These are phyloP conservation scores for Metarhizium guizhouense DNA, from an alignment of 2,329 filamentous ascomycete genomes.

Conservation along the genomic window DNA sequence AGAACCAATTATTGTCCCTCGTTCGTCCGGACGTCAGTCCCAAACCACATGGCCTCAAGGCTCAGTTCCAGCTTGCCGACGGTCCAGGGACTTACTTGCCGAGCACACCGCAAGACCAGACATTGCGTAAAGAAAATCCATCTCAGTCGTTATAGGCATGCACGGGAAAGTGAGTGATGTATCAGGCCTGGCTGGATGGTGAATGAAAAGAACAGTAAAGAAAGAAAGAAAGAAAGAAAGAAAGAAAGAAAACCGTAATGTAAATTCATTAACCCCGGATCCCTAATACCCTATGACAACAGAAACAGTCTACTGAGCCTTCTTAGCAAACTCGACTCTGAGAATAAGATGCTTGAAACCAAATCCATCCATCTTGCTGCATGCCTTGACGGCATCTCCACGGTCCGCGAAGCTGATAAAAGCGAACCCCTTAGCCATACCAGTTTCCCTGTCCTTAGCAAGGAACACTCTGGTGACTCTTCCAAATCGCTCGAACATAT, in stretches of 20 bases:
- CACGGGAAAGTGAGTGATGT: neutral
- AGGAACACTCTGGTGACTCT: slow-evolving; percentile 96
- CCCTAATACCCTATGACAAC: slow-evolving; percentile 1
- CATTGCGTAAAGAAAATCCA: neutral
- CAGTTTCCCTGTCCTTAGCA: slow-evolving; percentile 94
- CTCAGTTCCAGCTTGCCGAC: neutral
- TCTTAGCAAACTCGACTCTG: slow-evolving; percentile 82
- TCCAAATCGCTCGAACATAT: slow-evolving; percentile 97
- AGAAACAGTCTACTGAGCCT: slow-evolving; percentile 36
- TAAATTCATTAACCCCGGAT: slow-evolving; percentile 5
- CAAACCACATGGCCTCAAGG: neutral
- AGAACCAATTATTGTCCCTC: neutral
- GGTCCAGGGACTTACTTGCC: neutral
- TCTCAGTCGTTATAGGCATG: neutral
- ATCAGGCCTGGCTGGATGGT: neutral
- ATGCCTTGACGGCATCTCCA: slow-evolving; percentile 81
- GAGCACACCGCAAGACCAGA: neutral
- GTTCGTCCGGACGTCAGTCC: too few relatives aligned
- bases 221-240: neutral
- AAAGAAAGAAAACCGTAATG: neutral
- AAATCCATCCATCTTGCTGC: slow-evolving; percentile 95
- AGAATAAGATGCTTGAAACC: slow-evolving; percentile 84
- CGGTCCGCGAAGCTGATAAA: slow-evolving; percentile 97
- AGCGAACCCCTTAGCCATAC: slow-evolving; percentile 94
- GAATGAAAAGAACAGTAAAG: too few relatives aligned